A percentile compares a stretch with the other conserved stretches of the same genome.
Conservation (phyloP, 2,329 filamentous ascomycete species). For the Neonectria coccinea region DNA sequence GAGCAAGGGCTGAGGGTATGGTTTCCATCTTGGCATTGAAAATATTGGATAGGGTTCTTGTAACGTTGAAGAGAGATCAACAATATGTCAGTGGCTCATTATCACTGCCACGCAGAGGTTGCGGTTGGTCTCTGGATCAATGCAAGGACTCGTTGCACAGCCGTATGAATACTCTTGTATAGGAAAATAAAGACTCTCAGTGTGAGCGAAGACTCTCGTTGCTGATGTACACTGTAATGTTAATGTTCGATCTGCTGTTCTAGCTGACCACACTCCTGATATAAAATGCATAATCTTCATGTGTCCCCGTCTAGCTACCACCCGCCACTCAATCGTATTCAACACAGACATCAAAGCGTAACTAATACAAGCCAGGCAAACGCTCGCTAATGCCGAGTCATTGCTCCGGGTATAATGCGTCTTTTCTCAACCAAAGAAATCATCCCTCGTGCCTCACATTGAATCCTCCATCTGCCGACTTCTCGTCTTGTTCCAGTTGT, state of each 20-base stretch:
- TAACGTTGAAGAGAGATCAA: no score
- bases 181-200: no score
- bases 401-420: slow-evolving; percentile 48
- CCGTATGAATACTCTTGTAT: no score
- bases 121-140: no score
- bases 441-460: slow-evolving; percentile 58
- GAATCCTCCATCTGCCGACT: slow-evolving; percentile 77
- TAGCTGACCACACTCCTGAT: not conserved
- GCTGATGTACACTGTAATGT: not conserved
- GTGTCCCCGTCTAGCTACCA: slow-evolving; percentile 25
- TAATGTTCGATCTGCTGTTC: not conserved
- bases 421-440: slow-evolving; percentile 22
- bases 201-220: not conserved
- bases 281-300: slow-evolving; percentile 6
- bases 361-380: slow-evolving; percentile 43
- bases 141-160: no score
- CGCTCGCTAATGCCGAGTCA: slow-evolving; percentile 44
- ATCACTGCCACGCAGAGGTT: no score
- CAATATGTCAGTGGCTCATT: no score
- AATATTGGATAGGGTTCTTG: no score
- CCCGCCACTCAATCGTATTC: slow-evolving; percentile 22
- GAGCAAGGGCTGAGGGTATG: no score
- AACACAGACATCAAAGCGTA: slow-evolving; percentile 31
- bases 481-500: slow-evolving; percentile 73
- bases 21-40: no score